A percentile compares a stretch with the other conserved stretches of the same genome.
phyloP scores from a whole-genome alignment of 2,329 filamentous ascomycete species.

The Verticillium longisporum region DNA sequence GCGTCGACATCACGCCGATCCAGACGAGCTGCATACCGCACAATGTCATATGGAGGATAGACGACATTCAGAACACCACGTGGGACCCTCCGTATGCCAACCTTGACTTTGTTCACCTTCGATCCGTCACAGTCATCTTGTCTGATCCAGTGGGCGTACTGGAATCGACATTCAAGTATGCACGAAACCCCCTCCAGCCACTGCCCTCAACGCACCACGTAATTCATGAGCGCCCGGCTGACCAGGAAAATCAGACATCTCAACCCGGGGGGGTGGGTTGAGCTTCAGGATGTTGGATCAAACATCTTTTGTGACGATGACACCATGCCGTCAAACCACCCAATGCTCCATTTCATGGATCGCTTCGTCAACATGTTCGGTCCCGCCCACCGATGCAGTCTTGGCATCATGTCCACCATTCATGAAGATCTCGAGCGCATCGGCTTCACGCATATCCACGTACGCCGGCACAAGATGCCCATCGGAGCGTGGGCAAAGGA shows the following conservation, averaged over 20 bases:
- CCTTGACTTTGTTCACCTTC: constrained; percentile 47
- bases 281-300: constrained; percentile 27
- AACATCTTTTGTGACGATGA: constrained; percentile 25
- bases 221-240: neutral
- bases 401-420: constrained; percentile 20
- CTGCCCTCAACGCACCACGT: too few relatives aligned
- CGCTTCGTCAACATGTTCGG: constrained; percentile 24
- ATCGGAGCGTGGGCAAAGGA: constrained; percentile 31
- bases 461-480: constrained; percentile 21
- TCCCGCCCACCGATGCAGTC: constrained; percentile 25
- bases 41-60: constrained; percentile 47
- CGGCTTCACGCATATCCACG: constrained; percentile 27
- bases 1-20: constrained; percentile 36
- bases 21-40: constrained; percentile 42
- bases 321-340: constrained; percentile 10
- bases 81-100: constrained; percentile 24
- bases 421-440: constrained; percentile 19
- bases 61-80: constrained; percentile 30
- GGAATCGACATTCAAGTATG: constrained; percentile 35
- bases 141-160: constrained; percentile 43
- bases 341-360: constrained; percentile 18
- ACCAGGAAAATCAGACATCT: constrained; percentile 19
- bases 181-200: neutral
- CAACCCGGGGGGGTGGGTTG: constrained; percentile 31
- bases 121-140: constrained; percentile 44